Base-by-base conservation (phyloP, 345 rosid genomes). In the Boechera divaricarpa region DNA sequence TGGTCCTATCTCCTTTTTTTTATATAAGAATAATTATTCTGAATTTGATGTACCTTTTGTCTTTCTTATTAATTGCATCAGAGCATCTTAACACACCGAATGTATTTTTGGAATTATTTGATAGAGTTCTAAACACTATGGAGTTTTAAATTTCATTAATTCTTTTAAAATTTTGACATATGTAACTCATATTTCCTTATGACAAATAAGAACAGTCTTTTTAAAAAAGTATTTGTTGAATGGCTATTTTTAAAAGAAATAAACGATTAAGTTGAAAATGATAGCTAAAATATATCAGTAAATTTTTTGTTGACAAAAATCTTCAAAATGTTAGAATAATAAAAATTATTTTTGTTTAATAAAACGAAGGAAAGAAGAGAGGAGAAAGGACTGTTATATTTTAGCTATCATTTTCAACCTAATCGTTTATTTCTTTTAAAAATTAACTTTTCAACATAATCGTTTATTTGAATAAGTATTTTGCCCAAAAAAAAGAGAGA, bases 71-170 rank as follows among this genome's bases (percentile, higher is more conserved):
- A 24, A 10, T 4, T 57, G 68, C 12, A 60, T 29, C 2, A 28
- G 59, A 57, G 26, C 51, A 47, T 49, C 52, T 75, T 39, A 67
- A 36, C 59, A 62, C 65, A 36, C 78, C 78, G 79, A 75, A 16
- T 49, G 24, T 1, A 48, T 5, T 51, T 64, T 38, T 67, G 73
- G 73, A 75, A 48, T 7, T 28, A 11, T 47, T 67, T 75, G 78
- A 49, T 16, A 10, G 31, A 35, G 9, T 61, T 35, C 8, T 24
- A 58, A 45, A 31, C 10, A 16, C 5, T 18, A 18, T 10, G 42
- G 2, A 15, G 33, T n/a, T 26, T 33, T 7, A 16, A 58, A 61
- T 1, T 42, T 6, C 31, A 36, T 18, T 10, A 36, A 2, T 36
- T 18, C 2, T 16, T 59, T 15, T 6, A 6, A 4, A 4, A 1